Evolutionary conservation across 495 filamentous ascomycete species (phyloP).

Genomic region (Neurospora tetraspora): DNA sequence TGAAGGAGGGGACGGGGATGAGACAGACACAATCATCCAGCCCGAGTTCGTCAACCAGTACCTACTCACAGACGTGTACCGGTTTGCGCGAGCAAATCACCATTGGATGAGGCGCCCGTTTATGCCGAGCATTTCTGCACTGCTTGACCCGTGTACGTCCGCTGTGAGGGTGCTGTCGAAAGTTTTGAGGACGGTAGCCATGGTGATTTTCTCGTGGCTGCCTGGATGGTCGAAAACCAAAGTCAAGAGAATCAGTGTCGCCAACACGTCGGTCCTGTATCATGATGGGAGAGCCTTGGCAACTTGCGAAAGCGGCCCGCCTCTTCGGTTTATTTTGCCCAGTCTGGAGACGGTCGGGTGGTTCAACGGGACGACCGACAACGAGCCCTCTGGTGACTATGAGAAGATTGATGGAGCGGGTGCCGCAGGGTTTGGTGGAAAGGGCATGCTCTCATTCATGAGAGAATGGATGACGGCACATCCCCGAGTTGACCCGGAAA

Average conservation of each 20-base stretch:
- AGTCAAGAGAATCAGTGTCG: constrained; percentile 54
- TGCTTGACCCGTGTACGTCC: not conserved
- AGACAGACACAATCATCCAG: constrained; percentile 18
- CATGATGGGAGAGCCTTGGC: constrained; percentile 57
- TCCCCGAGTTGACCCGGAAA: constrained; percentile 50
- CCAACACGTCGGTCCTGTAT: constrained; percentile 52
- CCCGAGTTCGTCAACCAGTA: constrained; percentile 57
- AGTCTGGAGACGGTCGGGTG: constrained; percentile 53
- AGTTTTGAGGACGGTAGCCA: not conserved
- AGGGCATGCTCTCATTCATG: constrained; percentile 43
- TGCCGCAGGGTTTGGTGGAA: constrained; percentile 42
- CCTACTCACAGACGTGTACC: constrained; percentile 51
- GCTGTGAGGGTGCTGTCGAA: not conserved
- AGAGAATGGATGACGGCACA: constrained; percentile 62
- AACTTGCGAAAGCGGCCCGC: constrained; percentile 57
- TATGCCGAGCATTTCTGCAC: constrained; percentile 1
- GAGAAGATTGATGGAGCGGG: constrained; percentile 26
- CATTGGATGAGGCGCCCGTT: not conserved
- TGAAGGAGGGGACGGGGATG: constrained; percentile 10
- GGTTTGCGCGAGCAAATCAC: constrained; percentile 37
- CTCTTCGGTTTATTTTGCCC: constrained; percentile 51
- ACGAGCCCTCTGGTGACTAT: not conserved
- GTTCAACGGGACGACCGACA: constrained; percentile 42
- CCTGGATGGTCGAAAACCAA: constrained; percentile 34
- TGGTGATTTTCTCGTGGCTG: constrained; percentile 20